Percentiles rank a stretch among this genome's conserved stretches.
Evolutionary conservation across 768 basidiomycete genomes (phyloP).

Genomic region (Tulasnella sp.): DNA sequence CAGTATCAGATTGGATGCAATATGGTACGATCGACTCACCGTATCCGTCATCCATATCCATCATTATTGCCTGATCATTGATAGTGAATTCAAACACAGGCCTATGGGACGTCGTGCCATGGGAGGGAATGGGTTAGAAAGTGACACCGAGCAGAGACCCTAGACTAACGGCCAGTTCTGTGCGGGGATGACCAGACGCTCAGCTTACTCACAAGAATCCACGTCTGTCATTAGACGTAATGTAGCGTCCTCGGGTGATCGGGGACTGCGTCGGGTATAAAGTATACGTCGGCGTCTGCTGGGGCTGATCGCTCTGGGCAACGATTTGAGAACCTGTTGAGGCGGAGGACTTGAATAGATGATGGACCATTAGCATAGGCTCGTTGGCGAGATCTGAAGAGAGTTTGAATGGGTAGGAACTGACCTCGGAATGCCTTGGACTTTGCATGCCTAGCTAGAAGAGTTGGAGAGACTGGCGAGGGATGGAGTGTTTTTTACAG

Average conservation of each 20-base stretch:
- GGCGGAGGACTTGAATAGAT: neutral
- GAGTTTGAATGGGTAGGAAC: neutral
- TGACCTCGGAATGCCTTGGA: neutral
- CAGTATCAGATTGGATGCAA: neutral
- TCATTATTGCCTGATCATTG: conserved; percentile 90
- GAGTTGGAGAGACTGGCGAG: conserved; percentile 1
- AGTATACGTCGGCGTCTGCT: neutral
- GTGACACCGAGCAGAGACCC: neutral
- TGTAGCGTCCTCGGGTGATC: conserved; percentile 39
- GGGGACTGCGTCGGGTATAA: neutral
- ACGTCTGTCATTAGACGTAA: conserved; percentile 78
- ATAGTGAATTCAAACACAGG: conserved; percentile 84
- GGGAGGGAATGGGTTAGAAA: conserved; percentile 10
- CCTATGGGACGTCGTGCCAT: conserved; percentile 27
- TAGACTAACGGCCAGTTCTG: neutral
- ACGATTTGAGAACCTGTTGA: conserved; percentile 1
- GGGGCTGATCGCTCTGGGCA: too few species aligned
- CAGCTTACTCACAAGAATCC: conserved; percentile 64
- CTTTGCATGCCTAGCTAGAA: neutral
- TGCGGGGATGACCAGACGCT: neutral
- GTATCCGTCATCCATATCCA: conserved; percentile 88
- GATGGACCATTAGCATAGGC: neutral
- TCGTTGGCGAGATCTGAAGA: neutral
- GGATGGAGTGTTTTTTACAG: neutral
- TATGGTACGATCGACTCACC: conserved; percentile 1